Conservation (phyloP, 495 filamentous ascomycete genomes). For the Podospora australis region DNA sequence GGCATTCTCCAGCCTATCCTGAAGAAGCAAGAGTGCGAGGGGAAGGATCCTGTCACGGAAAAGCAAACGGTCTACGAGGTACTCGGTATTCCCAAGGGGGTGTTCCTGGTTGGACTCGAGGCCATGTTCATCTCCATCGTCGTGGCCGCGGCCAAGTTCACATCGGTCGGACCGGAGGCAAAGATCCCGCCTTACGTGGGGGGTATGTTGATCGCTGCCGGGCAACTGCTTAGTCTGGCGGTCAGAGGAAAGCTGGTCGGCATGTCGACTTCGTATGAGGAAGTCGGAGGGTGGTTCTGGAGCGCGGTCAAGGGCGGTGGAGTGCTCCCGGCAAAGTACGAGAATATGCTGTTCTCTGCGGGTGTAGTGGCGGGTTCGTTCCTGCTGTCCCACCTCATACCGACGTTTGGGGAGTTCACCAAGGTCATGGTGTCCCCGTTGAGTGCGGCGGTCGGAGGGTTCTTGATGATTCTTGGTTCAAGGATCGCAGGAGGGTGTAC, state of each 20-base stretch:
- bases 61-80: conserved; percentile 26
- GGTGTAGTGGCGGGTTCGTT: conserved; percentile 41
- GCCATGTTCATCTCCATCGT: conserved; percentile 23
- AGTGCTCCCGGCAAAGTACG: conserved; percentile 17
- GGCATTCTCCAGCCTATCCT: conserved; percentile 23
- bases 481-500: conserved; percentile 53
- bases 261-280: conserved; percentile 47
- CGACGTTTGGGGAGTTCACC: conserved; percentile 19
- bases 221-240: conserved; percentile 42
- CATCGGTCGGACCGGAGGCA: conserved; percentile 21
- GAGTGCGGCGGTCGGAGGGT: conserved; percentile 40
- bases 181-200: conserved; percentile 35
- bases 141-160: conserved; percentile 20
- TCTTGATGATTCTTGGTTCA: conserved; percentile 46
- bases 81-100: conserved; percentile 23
- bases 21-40: no score
- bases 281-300: conserved; percentile 42
- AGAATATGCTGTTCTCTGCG: conserved; percentile 35
- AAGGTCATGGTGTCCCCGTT: conserved; percentile 21
- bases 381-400: conserved; percentile 20
- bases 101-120: conserved; percentile 26
- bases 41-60: not conserved
- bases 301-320: conserved; percentile 38
- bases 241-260: conserved; percentile 40
- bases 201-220: conserved; percentile 43